Evolutionary conservation across 345 rosid genomes (phyloP), one percentile per base, ranked within the genome.

Genomic region (Orychophragmus violaceus): DNA sequence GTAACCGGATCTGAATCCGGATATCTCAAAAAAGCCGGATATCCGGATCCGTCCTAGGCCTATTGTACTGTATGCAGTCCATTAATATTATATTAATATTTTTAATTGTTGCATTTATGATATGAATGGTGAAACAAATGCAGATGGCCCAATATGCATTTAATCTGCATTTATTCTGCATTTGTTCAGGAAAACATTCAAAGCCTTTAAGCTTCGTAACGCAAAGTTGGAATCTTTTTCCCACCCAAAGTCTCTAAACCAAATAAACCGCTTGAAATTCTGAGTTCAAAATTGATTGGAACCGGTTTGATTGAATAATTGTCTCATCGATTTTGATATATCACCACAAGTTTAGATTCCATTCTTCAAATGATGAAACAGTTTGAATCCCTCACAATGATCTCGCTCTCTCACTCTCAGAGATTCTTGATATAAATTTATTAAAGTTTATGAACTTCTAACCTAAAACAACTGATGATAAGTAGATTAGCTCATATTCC

Each of bases 291-390:
- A 41, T 62, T 56, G n/a, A n/a, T n/a, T n/a, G n/a, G n/a, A n/a
- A n/a, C 50, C 39, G 63, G 63, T 62, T 63, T 62, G 30, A 5
- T 54, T 70, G 23, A 12, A 62, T 23, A n/a, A 53, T 16, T 21
- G 27, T 12, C 35, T 12, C 23, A 37, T 27, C 19, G 35, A 61
- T 37, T 52, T 5, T 25, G n/a, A n/a, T n/a, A 41, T 16, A 42
- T 77, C 73, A 55, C 84, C 78, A 59, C 87, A 83, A 59, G 82
- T 82, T 71, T 82, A 82, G 24, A 64, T 45, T 54, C 84, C 87
- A 37, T 79, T 29, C 70, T 61, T 79, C 82, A 85, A 85, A 69
- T 74, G 87, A 79, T 85, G 87, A 68, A 85, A 73, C 71, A 54
- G 46, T 72, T 72, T 27, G 76, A 57, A 22, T 72, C 77, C 28